These are phyloP conservation scores for Xylariaceae sp. DNA, from an alignment of 2,329 filamentous ascomycete species.

Conservation along the genomic window DNA sequence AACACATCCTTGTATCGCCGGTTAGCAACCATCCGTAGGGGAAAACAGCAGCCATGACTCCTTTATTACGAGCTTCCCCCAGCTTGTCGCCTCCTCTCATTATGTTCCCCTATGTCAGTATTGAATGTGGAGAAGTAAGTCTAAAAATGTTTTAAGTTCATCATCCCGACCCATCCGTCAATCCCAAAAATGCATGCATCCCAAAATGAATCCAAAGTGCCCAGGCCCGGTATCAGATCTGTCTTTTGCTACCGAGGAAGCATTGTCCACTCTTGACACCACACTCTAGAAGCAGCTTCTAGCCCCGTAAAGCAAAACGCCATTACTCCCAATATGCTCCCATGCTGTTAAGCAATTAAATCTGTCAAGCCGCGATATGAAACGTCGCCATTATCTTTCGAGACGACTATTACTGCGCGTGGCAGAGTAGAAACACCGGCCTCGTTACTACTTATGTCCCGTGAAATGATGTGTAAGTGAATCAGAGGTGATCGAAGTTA, in stretches of 20 bases:
- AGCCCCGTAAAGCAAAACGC: slow-evolving; percentile 14
- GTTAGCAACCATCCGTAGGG: too few relatives aligned
- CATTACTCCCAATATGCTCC: slow-evolving; percentile 13
- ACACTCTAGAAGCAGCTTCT: slow-evolving; percentile 4
- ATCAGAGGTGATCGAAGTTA: too few relatives aligned
- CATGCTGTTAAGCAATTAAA: slow-evolving; percentile 13
- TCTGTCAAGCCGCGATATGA: slow-evolving; percentile 2
- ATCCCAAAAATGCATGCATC: slow-evolving; percentile 32
- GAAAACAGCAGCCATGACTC: too few relatives aligned
- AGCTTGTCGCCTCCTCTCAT: slow-evolving; percentile 4
- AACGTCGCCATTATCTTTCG: too few relatives aligned
- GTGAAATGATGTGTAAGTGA: slow-evolving; percentile 11
- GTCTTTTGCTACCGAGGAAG: slow-evolving; percentile 18
- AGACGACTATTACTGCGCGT: slow-evolving; percentile 25
- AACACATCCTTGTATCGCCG: too few relatives aligned
- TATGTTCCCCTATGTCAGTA: slow-evolving; percentile 1
- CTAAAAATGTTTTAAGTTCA: slow-evolving; percentile 31
- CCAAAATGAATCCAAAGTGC: slow-evolving; percentile 30
- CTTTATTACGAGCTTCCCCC: neutral
- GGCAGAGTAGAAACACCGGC: slow-evolving; percentile 9
- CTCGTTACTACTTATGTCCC: slow-evolving; percentile 12
- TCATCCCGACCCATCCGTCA: slow-evolving; percentile 29
- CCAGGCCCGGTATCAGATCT: slow-evolving; percentile 27
- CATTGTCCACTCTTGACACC: slow-evolving; percentile 16
- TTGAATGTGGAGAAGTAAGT: slow-evolving; percentile 20